These are phyloP conservation scores for Neofusicoccum kwambonambiense DNA, from an alignment of 2,329 filamentous ascomycete genomes.

Conservation along the genomic window DNA sequence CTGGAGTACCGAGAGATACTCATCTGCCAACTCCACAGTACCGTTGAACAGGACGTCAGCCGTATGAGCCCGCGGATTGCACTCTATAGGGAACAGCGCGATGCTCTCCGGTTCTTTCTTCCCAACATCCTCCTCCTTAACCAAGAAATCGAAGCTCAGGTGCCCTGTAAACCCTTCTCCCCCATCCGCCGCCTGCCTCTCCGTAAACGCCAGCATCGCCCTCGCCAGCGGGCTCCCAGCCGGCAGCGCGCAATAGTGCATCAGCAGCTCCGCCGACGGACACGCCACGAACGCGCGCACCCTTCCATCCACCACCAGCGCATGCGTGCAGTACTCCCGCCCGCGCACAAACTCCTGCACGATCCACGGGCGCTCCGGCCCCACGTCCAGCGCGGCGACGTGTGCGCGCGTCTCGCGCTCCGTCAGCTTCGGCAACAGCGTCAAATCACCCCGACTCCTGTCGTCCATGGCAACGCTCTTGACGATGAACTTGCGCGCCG, in stretches of 20 bases:
- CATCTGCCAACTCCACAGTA: constrained; percentile 45
- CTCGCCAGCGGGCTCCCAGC: constrained; percentile 53
- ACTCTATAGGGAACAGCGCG: constrained; percentile 65
- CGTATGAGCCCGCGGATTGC: constrained; percentile 68
- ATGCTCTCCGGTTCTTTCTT: constrained; percentile 31
- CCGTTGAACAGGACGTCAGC: constrained; percentile 61
- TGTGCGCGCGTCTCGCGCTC: constrained; percentile 54
- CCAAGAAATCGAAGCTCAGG: constrained; percentile 69
- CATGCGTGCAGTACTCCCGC: constrained; percentile 69
- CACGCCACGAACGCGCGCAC: constrained; percentile 68
- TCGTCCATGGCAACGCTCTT: constrained; percentile 66
- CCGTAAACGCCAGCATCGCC: constrained; percentile 66
- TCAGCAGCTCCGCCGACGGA: constrained; percentile 60
- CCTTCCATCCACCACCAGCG: constrained; percentile 63
- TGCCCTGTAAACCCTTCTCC: constrained; percentile 63
- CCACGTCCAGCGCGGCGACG: constrained; percentile 56
- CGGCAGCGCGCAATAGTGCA: constrained; percentile 65
- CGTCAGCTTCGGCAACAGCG: constrained; percentile 59
- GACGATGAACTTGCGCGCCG: constrained; percentile 55
- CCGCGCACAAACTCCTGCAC: constrained; percentile 67
- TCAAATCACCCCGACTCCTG: constrained; percentile 59
- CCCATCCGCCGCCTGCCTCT: constrained; percentile 53
- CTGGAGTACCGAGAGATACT: constrained; percentile 53
- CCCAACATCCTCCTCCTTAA: constrained; percentile 48
- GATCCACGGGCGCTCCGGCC: constrained; percentile 59